These are phyloP conservation scores for Omphalea diandra DNA, from an alignment of 441 rosid species.

Conservation along the genomic window DNA sequence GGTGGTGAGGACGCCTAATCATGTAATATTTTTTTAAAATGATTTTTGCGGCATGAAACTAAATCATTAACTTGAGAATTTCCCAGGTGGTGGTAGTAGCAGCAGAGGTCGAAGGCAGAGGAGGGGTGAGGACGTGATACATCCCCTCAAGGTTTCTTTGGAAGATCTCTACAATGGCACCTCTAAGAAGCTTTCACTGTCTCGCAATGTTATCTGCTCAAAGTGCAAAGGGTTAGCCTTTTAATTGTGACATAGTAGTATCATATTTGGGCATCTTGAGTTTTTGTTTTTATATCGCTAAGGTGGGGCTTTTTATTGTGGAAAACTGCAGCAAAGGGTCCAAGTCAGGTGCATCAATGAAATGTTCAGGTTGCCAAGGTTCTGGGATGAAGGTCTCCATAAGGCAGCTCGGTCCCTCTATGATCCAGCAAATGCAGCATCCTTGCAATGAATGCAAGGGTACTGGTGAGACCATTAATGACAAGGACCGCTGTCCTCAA, in stretches of 20 bases:
- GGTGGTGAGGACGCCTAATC: slow-evolving; percentile 42
- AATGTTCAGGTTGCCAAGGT: slow-evolving; percentile 88
- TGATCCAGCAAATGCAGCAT: slow-evolving; percentile 99
- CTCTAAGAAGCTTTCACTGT: slow-evolving; percentile 73
- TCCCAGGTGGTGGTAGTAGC: slow-evolving; percentile 78
- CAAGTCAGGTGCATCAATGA: slow-evolving; percentile 87
- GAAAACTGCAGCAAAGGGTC: slow-evolving; percentile 77
- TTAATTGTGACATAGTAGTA: neutral
- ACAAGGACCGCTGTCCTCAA: slow-evolving; percentile 81
- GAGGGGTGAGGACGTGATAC: slow-evolving; percentile 84
- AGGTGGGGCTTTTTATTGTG: slow-evolving; percentile 2
- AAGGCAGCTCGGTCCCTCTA: slow-evolving; percentile 87
- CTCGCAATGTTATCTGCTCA: slow-evolving; percentile 69
- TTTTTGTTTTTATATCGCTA: too few relatives aligned
- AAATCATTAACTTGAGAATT: neutral
- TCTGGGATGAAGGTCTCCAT: slow-evolving; percentile 91
- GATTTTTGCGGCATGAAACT: neutral
- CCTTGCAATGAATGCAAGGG: slow-evolving; percentile 94
- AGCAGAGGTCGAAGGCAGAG: slow-evolving; percentile 87
- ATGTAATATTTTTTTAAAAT: too few relatives aligned
- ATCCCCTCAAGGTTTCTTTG: slow-evolving; percentile 78
- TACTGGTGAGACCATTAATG: slow-evolving; percentile 87
- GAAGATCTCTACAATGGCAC: slow-evolving; percentile 85
- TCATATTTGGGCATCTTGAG: neutral
- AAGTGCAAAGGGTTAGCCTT: slow-evolving; percentile 81